Percentiles rank a stretch among this genome's conserved stretches.
These are phyloP conservation scores for Ganoderma sp. DNA, from an alignment of 1,284 basidiomycete genomes.

Conservation along the genomic window DNA sequence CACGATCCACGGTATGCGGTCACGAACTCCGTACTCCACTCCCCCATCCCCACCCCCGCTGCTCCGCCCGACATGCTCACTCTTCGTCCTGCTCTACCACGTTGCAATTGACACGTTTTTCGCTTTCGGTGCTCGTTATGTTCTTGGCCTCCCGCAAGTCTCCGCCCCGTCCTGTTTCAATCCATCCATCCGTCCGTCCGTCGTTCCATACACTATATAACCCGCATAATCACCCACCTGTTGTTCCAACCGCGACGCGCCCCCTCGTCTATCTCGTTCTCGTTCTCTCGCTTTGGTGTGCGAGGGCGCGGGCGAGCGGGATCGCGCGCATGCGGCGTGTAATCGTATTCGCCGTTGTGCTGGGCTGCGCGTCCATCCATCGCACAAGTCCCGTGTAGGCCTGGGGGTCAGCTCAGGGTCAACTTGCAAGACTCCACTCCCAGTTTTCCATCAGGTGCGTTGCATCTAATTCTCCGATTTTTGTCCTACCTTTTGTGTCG, in stretches of 20 bases:
- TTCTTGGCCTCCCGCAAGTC: slow-evolving; percentile 21
- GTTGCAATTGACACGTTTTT: slow-evolving; percentile 14
- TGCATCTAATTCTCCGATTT: neutral
- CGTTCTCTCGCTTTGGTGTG: neutral
- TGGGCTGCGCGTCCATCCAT: slow-evolving; percentile 12
- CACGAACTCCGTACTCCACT: neutral
- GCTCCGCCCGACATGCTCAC: slow-evolving; percentile 7
- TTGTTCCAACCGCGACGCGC: slow-evolving; percentile 5
- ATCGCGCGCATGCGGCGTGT: slow-evolving; percentile 23
- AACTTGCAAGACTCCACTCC: neutral
- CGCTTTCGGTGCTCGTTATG: slow-evolving; percentile 36
- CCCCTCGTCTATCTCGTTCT: neutral
- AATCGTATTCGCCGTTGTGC: slow-evolving; percentile 26
- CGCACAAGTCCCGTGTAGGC: neutral
- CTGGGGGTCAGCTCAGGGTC: neutral
- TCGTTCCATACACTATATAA: neutral
- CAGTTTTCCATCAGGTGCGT: neutral
- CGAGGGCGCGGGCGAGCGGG: neutral
- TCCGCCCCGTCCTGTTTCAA: slow-evolving; percentile 3
- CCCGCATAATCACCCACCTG: slow-evolving; percentile 5
- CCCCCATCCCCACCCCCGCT: neutral
- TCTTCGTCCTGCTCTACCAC: slow-evolving; percentile 7
- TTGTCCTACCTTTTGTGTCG: neutral
- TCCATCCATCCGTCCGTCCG: neutral
- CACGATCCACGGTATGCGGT: slow-evolving; percentile 10